phyloP scores from a whole-genome alignment of 441 rosid species.

The Pelargonium cotyledonis region DNA sequence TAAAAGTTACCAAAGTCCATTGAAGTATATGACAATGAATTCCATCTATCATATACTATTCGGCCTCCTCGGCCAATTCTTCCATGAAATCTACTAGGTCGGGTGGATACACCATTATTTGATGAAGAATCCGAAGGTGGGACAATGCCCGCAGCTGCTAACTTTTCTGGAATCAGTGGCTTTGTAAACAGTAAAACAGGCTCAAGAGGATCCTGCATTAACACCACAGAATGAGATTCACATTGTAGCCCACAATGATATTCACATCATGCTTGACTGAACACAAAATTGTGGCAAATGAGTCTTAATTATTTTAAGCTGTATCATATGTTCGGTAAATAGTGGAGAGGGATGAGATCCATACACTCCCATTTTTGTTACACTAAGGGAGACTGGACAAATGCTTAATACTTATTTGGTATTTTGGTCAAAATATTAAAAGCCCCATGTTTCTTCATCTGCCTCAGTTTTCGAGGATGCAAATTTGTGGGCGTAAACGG shows the following conservation, averaged over 20 bases:
- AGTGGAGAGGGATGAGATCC: neutral
- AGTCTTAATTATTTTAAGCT: neutral
- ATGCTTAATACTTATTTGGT: neutral
- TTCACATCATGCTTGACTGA: neutral
- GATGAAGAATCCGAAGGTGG: slow-evolving; percentile 42
- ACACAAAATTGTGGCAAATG: neutral
- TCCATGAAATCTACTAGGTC: slow-evolving; percentile 51
- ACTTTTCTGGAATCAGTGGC: slow-evolving; percentile 80
- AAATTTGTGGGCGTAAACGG: too few relatives aligned
- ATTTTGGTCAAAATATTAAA: neutral
- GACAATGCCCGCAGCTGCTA: slow-evolving; percentile 63
- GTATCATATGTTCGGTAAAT: neutral
- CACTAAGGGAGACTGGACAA: neutral
- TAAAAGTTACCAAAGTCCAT: slow-evolving; percentile 57
- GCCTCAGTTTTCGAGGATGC: too few relatives aligned
- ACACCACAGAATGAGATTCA: slow-evolving; percentile 7
- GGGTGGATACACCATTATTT: slow-evolving; percentile 31
- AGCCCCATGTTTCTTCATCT: neutral
- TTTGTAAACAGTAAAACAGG: slow-evolving; percentile 81
- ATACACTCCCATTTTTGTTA: neutral
- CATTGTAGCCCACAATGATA: neutral
- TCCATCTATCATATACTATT: slow-evolving; percentile 90
- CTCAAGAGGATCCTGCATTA: slow-evolving; percentile 78
- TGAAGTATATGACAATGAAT: slow-evolving; percentile 64
- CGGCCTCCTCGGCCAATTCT: slow-evolving; percentile 96